These are phyloP conservation scores for Ulota crispa DNA, from an alignment of 225 moss, liverwort and hornwort genomes.

Conservation along the genomic window DNA sequence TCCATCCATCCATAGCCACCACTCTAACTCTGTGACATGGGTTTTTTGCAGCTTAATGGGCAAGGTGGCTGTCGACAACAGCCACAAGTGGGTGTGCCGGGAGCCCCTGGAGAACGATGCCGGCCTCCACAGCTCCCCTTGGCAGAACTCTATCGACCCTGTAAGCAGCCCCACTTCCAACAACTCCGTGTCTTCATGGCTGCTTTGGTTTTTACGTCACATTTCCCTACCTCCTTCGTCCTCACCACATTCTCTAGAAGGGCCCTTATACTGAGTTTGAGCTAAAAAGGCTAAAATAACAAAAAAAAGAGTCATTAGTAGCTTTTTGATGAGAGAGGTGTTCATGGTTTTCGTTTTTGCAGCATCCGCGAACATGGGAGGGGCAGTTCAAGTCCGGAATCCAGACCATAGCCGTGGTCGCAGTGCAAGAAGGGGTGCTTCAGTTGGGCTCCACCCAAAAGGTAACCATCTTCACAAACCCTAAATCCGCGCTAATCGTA, in stretches of 20 bases:
- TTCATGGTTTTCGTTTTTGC: constrained; percentile 10
- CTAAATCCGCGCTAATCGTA: neutral
- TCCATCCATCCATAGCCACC: neutral
- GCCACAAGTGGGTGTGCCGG: constrained; percentile 89
- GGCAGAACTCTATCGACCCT: constrained; percentile 74
- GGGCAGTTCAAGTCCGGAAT: constrained; percentile 61
- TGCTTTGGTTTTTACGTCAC: neutral
- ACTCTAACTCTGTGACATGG: neutral
- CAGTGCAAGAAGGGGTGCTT: constrained; percentile 58
- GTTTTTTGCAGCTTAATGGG: constrained; percentile 71
- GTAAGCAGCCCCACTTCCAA: constrained; percentile 34
- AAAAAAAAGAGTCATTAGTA: neutral
- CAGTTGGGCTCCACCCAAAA: constrained; percentile 58
- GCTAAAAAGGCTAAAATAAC: too few species aligned
- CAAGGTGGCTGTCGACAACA: constrained; percentile 86
- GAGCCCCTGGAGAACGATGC: constrained; percentile 71
- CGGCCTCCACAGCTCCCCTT: constrained; percentile 62
- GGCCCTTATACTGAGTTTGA: too few species aligned
- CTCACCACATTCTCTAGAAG: neutral
- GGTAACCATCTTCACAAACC: constrained; percentile 28
- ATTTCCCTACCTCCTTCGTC: neutral
- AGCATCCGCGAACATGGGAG: constrained; percentile 66
- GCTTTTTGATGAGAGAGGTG: neutral
- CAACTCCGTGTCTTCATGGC: neutral
- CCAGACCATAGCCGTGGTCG: constrained; percentile 58